Evolutionary conservation across 1,284 basidiomycete species (phyloP), one percentile per base, ranked within the genome.

Genomic region (Boletus sp.): DNA sequence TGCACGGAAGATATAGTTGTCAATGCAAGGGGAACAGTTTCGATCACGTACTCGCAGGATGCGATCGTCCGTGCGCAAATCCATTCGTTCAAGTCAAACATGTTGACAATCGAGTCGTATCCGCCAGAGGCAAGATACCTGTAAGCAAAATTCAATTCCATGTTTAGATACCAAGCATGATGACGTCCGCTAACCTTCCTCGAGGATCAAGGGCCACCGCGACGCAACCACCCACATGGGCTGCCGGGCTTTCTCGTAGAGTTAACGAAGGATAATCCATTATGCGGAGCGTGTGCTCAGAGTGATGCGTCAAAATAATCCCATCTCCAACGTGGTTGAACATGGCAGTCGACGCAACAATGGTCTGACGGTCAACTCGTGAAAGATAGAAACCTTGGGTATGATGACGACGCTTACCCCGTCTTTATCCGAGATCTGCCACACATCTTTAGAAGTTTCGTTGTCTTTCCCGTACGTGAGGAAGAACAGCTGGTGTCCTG

Each of bases 81-180:
- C 85, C 84, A 88, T 49, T 88, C 84, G n/a, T 72, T 71, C 46
- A 82, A 59, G 60, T 88, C 86, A 59, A 88, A 88, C 57, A 89
- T 69, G 58, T 88, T 86, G 40, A 91, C 80, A 50, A 90, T 88
- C 2, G 85, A 86, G 60, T 90, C 88, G 46, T 78, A 73, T 13
- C 88, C 87, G 30, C 85, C 88, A 0, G 86, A 84, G 2, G 84
- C 84, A 27, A 90, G 72, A 56, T 88, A 89, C 51, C 80, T 85
- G 57, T 26, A 12, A 43, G n/a, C 12, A 17, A 22, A 39, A 29
- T 26, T 50, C 41, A 48, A 3, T 6, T 7, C 13, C 10, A 9
- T 25, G 9, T 1, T 17, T 41, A 6, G 12, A 29, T 27, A 32
- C 29, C 17, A 25, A 43, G 48, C 6, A 35, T 10, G 16, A 44